phyloP scores from a whole-genome alignment of 1,284 basidiomycete species.

The Hemileia vastatrix region DNA sequence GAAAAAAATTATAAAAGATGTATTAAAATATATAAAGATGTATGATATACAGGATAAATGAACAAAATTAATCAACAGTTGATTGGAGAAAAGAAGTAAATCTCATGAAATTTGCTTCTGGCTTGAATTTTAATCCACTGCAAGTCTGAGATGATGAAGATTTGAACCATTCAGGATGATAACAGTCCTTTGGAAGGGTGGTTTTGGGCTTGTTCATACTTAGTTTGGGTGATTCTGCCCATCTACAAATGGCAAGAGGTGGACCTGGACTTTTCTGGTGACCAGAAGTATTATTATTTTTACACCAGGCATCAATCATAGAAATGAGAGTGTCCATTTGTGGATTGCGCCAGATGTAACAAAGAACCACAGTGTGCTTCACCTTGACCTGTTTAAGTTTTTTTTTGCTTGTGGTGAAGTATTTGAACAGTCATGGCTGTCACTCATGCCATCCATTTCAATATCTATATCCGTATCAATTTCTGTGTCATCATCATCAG shows the following conservation, averaged over 20 bases:
- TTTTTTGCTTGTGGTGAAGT: neutral
- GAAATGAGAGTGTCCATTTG: conserved; percentile 2
- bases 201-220: neutral
- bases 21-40: neutral
- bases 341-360: neutral
- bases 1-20: too few species aligned
- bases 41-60: neutral
- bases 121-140: too few species aligned
- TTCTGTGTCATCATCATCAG: neutral
- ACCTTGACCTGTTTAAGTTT: neutral
- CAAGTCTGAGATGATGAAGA: too few species aligned
- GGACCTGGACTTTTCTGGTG: conserved; percentile 4
- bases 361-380: neutral
- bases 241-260: neutral
- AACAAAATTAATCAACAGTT: neutral
- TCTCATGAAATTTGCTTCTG: neutral
- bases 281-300: neutral
- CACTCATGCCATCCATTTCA: neutral
- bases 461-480: neutral
- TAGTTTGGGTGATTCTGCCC: neutral
- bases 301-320: neutral
- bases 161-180: neutral
- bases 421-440: neutral
- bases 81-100: neutral
- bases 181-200: neutral